phyloP scores from a whole-genome alignment of 495 filamentous ascomycete genomes.

The Xylaria curta region DNA sequence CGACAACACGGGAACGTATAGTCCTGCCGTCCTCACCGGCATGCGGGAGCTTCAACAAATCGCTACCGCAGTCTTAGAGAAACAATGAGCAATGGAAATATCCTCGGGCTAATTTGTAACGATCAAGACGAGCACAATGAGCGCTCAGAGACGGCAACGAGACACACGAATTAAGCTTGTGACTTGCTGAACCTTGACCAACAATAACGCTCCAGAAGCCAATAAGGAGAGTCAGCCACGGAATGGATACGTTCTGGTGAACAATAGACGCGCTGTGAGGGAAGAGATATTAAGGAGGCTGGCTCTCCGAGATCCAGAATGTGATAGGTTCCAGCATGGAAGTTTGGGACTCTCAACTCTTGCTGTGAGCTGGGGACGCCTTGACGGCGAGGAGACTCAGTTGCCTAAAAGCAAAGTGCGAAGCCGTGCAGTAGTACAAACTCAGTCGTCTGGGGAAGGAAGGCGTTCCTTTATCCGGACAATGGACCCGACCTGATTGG shows the following conservation, averaged over 20 bases:
- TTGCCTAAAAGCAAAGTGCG: conserved; percentile 12
- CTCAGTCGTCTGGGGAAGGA: conserved; percentile 13
- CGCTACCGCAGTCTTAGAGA: not conserved
- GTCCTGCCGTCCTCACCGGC: not conserved
- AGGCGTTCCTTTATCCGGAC: conserved; percentile 5
- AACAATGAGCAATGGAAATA: not conserved
- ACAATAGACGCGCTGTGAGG: not conserved
- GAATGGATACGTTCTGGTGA: not conserved
- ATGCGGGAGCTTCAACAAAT: not conserved
- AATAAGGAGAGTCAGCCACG: not conserved
- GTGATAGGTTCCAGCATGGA: conserved; percentile 16
- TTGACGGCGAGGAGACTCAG: conserved; percentile 9
- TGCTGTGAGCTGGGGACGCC: not conserved
- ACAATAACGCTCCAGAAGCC: not conserved
- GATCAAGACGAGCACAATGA: not conserved
- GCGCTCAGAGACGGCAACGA: conserved; percentile 1
- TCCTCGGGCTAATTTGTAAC: not conserved
- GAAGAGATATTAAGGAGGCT: conserved; percentile 9
- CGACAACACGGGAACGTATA: not conserved
- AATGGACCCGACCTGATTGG: conserved; percentile 3
- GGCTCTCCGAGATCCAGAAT: conserved; percentile 15
- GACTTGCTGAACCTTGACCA: not conserved
- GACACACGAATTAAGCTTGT: not conserved
- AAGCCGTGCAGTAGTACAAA: conserved; percentile 14
- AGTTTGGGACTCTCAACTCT: conserved; percentile 7